Base-by-base conservation (phyloP, 108 stramenopile genomes). In the Conticribra weissflogii region DNA sequence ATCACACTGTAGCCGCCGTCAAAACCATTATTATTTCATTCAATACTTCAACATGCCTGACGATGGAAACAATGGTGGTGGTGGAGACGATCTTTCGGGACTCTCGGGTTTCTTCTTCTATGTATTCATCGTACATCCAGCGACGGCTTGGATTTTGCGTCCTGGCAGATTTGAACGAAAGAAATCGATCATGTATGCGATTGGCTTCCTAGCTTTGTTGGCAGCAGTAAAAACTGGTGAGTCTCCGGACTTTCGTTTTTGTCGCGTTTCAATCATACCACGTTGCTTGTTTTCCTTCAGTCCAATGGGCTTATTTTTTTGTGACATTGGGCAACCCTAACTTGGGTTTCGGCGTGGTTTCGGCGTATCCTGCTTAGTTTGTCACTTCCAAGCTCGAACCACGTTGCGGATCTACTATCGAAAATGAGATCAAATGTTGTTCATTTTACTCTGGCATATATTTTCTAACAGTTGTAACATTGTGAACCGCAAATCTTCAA, bases 61-160 rank as follows among this genome's bases (percentile, higher is more conserved):
- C n/a, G 77, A 78, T 3, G 64, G 52, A 47, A 48, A 54, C 41
- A 60, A 68, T 51, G 80, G 69, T 14, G 28, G 59, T 12, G 78
- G 83, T 12, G 83, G 82, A 59, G 89, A 95, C 61, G 94, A 96
- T 67, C 81, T 93, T 54, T 86, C 89, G 29, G 89, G 94, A 50
- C 83, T 98, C 44, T 76, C 85, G n/a, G 90, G 93, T 47, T 97
- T 98, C 75, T 96, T 98, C 86, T 96, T 98, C 57, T 98, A 97
- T 69, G 83, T 90, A 27, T 88, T 98, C 66, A 95, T 98, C 59
- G 96, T 98, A 5, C 96, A 98, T 79, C 98, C 98, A n/a, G 84
- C 91, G 50, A 96, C 95, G 25, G 89, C 95, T 53, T 98, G 96
- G 96, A 96, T 98, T 52, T 83, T 98, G 36, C 83, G 87, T n/a